A percentile compares a stretch with the other conserved stretches of the same genome.
These are phyloP conservation scores for Neofusicoccum ribis DNA, from an alignment of 2,329 filamentous ascomycete genomes.

Conservation along the genomic window DNA sequence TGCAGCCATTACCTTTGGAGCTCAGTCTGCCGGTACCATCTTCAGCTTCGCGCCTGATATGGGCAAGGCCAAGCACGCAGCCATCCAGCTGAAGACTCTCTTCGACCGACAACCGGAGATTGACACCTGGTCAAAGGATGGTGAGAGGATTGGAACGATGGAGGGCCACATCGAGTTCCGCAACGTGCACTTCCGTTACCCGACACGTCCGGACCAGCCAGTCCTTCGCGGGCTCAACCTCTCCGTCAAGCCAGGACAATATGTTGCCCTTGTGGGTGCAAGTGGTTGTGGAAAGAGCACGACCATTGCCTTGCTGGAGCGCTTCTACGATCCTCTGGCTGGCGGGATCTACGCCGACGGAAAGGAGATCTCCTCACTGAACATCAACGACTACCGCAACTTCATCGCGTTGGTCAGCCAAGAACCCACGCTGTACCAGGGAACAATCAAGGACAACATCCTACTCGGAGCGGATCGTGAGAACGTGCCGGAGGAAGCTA, in stretches of 20 bases:
- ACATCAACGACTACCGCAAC: slow-evolving; percentile 72
- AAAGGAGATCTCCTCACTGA: slow-evolving; percentile 71
- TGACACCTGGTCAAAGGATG: slow-evolving; percentile 75
- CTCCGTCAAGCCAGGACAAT: slow-evolving; percentile 71
- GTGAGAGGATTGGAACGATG: slow-evolving; percentile 60
- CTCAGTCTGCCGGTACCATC: slow-evolving; percentile 85
- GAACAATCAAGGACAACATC: slow-evolving; percentile 88
- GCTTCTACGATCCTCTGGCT: slow-evolving; percentile 83
- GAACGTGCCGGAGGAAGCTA: slow-evolving; percentile 66
- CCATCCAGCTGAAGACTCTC: slow-evolving; percentile 71
- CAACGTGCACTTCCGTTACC: slow-evolving; percentile 92
- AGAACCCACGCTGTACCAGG: slow-evolving; percentile 92
- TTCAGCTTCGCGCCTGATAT: slow-evolving; percentile 91
- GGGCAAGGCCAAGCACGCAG: slow-evolving; percentile 86
- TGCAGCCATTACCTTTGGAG: slow-evolving; percentile 82
- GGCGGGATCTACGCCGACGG: slow-evolving; percentile 80
- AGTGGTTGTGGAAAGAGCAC: slow-evolving; percentile 91
- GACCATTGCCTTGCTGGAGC: slow-evolving; percentile 81
- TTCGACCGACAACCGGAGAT: slow-evolving; percentile 79
- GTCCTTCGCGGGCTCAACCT: slow-evolving; percentile 82
- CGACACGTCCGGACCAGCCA: slow-evolving; percentile 83
- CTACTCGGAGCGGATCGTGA: slow-evolving; percentile 62
- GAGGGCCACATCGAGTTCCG: slow-evolving; percentile 82
- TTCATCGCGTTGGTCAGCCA: slow-evolving; percentile 87
- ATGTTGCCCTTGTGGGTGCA: slow-evolving; percentile 83